phyloP scores from a whole-genome alignment of 2,329 filamentous ascomycete species.

The Trichoderma sp. region DNA sequence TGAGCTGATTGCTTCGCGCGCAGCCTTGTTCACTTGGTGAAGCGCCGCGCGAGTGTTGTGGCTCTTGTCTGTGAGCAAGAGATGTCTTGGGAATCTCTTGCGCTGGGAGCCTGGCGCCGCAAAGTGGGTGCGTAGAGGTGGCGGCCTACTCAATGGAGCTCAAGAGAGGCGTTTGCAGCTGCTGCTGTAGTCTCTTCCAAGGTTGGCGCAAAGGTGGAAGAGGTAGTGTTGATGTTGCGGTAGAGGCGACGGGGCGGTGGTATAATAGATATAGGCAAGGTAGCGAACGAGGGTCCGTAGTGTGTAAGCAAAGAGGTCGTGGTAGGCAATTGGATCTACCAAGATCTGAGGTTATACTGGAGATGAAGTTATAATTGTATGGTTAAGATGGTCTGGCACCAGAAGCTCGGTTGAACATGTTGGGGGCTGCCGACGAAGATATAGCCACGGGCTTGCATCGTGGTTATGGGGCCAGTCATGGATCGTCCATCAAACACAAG shows the following conservation, averaged over 20 bases:
- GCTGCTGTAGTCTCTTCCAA: not conserved
- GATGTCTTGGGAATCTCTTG: not conserved
- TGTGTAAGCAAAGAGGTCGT: not conserved
- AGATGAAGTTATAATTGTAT: slow-evolving; percentile 5
- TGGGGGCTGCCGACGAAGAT: slow-evolving; percentile 20
- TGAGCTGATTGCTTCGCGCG: not conserved
- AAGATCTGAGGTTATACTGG: not conserved
- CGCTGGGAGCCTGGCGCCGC: not conserved
- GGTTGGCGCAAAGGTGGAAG: not conserved
- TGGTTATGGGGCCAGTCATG: slow-evolving; percentile 13
- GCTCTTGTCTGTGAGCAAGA: not conserved
- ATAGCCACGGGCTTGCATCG: slow-evolving; percentile 19
- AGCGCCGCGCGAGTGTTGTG: not conserved
- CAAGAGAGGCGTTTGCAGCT: not conserved
- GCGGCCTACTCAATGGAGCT: not conserved
- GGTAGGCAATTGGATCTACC: slow-evolving; percentile 1
- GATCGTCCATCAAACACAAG: slow-evolving; percentile 20
- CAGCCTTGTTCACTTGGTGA: slow-evolving; percentile 8
- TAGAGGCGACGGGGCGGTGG: not conserved
- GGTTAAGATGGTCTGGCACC: slow-evolving; percentile 9
- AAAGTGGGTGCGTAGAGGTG: not conserved
- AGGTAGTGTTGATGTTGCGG: not conserved
- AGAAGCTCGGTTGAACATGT: slow-evolving; percentile 12
- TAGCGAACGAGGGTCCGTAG: slow-evolving; percentile 8
- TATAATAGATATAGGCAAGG: not conserved